phyloP scores from a whole-genome alignment of 768 basidiomycete genomes.

The Kwoniella dendrophila region DNA sequence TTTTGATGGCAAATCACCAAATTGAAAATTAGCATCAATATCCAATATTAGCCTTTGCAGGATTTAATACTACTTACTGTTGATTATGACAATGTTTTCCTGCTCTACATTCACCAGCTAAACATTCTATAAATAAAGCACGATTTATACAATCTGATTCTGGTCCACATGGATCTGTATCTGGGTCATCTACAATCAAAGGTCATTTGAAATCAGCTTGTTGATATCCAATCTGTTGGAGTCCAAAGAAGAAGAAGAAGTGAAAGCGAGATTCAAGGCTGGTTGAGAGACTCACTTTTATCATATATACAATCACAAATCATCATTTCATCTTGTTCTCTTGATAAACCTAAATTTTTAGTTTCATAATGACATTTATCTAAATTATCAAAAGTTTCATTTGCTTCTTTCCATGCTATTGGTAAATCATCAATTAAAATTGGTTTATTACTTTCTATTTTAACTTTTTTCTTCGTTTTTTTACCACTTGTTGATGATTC shows the following conservation, averaged over 20 bases:
- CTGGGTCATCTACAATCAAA: constrained; percentile 63
- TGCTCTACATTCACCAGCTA: constrained; percentile 86
- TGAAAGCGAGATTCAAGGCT: neutral
- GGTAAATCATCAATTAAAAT: constrained; percentile 77
- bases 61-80: constrained; percentile 63
- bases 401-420: constrained; percentile 71
- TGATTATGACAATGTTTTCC: constrained; percentile 83
- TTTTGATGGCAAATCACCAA: too few relatives aligned
- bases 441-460: constrained; percentile 4
- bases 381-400: constrained; percentile 73
- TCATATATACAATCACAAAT: constrained; percentile 89
- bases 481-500: neutral
- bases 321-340: constrained; percentile 89
- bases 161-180: constrained; percentile 75
- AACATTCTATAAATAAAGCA: constrained; percentile 93
- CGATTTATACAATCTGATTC: constrained; percentile 95
- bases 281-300: constrained; percentile 65
- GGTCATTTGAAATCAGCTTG: constrained; percentile 42
- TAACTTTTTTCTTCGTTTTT: constrained; percentile 11
- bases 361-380: constrained; percentile 81
- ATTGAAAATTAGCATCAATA: neutral
- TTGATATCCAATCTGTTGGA: constrained; percentile 1
- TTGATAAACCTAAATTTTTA: constrained; percentile 79
- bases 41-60: neutral
- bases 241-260: neutral